phyloP scores from a whole-genome alignment of 176 grass and related monocot genomes.

The Raddia distichophylla region DNA sequence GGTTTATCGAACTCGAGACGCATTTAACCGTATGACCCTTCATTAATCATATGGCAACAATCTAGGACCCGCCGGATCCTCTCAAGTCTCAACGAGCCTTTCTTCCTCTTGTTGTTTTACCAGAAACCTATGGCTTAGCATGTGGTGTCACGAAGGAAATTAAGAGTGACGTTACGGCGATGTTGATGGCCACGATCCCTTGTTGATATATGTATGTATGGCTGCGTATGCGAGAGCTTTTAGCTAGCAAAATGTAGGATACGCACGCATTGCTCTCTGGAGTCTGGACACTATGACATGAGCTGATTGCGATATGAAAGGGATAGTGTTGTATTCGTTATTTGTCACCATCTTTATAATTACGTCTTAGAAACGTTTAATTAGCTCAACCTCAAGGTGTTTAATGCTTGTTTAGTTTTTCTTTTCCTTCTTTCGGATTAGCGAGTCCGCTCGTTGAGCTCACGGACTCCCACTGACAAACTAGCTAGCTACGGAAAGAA shows the following conservation, averaged over 20 bases:
- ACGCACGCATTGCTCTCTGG: too few species aligned
- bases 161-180: neutral
- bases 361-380: neutral
- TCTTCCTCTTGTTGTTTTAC: neutral
- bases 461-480: too few species aligned
- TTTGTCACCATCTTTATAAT: neutral
- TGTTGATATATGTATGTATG: neutral
- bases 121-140: neutral
- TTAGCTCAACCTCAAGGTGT: neutral
- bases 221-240: neutral
- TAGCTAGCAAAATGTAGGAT: neutral
- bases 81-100: neutral
- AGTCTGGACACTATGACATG: neutral
- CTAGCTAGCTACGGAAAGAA: too few species aligned
- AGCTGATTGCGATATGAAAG: neutral
- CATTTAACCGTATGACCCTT: neutral
- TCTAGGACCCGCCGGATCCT: neutral
- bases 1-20: neutral
- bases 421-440: neutral
- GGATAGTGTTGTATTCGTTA: neutral
- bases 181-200: slow-evolving; percentile 19
- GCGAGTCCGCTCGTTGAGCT: too few species aligned
- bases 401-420: neutral
- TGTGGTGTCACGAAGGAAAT: neutral
- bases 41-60: neutral